A percentile compares a stretch with the other conserved stretches of the same genome.
These are phyloP conservation scores for Ceratocystis alfenasii DNA, from an alignment of 2,329 filamentous ascomycete genomes.

Conservation along the genomic window DNA sequence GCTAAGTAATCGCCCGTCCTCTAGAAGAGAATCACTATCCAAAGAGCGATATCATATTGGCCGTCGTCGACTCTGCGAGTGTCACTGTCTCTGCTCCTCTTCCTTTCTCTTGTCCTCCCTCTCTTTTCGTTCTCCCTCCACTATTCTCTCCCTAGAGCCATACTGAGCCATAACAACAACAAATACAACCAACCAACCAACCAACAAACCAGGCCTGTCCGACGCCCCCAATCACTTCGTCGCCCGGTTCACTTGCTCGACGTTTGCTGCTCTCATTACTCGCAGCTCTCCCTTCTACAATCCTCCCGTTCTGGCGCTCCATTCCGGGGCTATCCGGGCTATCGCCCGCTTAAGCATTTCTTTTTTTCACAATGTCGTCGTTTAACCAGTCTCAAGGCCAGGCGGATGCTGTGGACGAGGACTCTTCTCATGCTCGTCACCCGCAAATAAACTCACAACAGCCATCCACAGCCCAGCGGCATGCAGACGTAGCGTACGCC, in stretches of 20 bases:
- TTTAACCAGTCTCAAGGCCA: conserved; percentile 1
- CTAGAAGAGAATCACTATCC: too few species aligned
- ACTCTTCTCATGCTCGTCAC: background rate
- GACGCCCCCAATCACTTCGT: background rate
- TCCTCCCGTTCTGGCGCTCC: conserved; percentile 22
- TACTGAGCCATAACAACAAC: background rate
- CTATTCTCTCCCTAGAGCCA: too few species aligned
- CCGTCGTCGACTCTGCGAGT: background rate
- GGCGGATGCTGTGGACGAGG: background rate
- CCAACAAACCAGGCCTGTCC: background rate
- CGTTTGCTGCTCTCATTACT: conserved; percentile 1
- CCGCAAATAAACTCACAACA: background rate
- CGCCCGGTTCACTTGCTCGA: background rate
- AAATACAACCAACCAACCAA: background rate
- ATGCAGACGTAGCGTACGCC: background rate
- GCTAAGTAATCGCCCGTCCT: background rate
- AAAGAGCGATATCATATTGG: too few species aligned
- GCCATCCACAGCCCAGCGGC: background rate
- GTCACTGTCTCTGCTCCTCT: too few species aligned
- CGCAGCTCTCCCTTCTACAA: conserved; percentile 21
- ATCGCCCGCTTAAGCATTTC: conserved; percentile 21
- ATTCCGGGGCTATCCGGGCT: conserved; percentile 23
- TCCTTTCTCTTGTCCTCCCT: too few species aligned
- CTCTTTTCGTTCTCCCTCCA: too few species aligned
- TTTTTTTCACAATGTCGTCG: conserved; percentile 18